A percentile compares a stretch with the other conserved stretches of the same genome.
Evolutionary conservation across 2,329 filamentous ascomycete genomes (phyloP).

Genomic region (Verruconis gallopava): DNA sequence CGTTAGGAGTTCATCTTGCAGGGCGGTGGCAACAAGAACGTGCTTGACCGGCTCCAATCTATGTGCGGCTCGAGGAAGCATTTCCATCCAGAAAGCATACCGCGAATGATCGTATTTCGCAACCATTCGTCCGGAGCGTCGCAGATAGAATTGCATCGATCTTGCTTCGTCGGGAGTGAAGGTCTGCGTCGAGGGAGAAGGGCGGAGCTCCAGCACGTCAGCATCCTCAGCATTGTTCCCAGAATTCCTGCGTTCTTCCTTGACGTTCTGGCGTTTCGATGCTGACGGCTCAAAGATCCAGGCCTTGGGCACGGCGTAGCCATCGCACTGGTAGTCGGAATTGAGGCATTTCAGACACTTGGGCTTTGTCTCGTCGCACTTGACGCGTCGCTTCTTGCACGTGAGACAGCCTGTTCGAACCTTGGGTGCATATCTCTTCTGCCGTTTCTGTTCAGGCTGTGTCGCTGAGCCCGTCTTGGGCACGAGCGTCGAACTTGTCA

Average conservation of each 20-base stretch:
- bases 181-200: neutral
- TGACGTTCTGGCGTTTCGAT: too few relatives aligned
- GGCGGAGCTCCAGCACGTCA: neutral
- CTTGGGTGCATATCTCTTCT: neutral
- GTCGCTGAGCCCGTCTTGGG: too few relatives aligned
- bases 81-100: neutral
- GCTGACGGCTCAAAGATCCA: neutral
- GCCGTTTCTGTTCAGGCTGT: neutral
- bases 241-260: too few relatives aligned
- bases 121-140: neutral
- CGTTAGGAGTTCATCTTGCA: neutral
- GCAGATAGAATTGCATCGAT: neutral
- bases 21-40: neutral
- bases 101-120: neutral
- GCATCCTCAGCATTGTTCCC: too few relatives aligned
- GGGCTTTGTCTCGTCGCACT: conserved; percentile 67
- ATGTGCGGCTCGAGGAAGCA: neutral
- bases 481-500: too few relatives aligned
- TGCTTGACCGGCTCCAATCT: neutral
- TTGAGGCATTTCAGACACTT: conserved; percentile 72
- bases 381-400: conserved; percentile 77
- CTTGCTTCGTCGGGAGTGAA: neutral
- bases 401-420: conserved; percentile 85
- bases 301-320: neutral
- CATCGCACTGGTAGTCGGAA: conserved; percentile 34